Base-by-base conservation (phyloP, 1,284 basidiomycete genomes). In the Abortiporus biennis region DNA sequence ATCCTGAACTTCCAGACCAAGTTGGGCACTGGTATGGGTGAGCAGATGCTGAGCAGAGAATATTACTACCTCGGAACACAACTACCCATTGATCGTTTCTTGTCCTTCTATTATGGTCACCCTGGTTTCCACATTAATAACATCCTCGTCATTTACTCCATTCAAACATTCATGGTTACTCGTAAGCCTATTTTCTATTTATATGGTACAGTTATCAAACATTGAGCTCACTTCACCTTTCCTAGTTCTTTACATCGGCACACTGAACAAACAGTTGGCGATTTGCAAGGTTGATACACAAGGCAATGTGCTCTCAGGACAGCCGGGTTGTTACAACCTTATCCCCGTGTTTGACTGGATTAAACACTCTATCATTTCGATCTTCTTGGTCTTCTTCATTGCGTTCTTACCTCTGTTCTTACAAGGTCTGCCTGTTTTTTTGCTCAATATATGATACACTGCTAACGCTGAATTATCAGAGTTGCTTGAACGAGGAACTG, bases 111-210 rank as follows among this genome's bases (percentile, higher is more conserved):
- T 72, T 99, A 98, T 57, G 96, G 91, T 48, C 96, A 99, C 71
- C 94, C 96, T 43, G 96, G 95, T 59, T 99, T 99, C 86, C 94
- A 99, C 68, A 85, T 99, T 74, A 99, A 99, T 79, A 99, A 99
- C 65, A 99, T 99, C 58, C 74, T 99, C 59, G 92, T 97, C 66
- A 96, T 98, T 56, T 85, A 92, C 63, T 95, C 94, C 34, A 91
- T 98, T 46, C 92, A 95, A 62, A 75, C 94, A 46, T 95, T 97
- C 74, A 93, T 97, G 89, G 67, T 94, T 39, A 87, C 85, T 19
- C 54, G 87, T 91, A 54, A 66, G 87, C 77, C 3, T 41, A 40
- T 6, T 34, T 25, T 27, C 8, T 27, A 16, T 11, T 22, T 17
- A 44, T 22, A 39, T 34, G 40, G 52, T 33, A 52, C 39, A 20